A percentile compares a stretch with the other conserved stretches of the same genome.
phyloP scores from a whole-genome alignment of 768 basidiomycete species.

The Candolleomyces efflorescens region DNA sequence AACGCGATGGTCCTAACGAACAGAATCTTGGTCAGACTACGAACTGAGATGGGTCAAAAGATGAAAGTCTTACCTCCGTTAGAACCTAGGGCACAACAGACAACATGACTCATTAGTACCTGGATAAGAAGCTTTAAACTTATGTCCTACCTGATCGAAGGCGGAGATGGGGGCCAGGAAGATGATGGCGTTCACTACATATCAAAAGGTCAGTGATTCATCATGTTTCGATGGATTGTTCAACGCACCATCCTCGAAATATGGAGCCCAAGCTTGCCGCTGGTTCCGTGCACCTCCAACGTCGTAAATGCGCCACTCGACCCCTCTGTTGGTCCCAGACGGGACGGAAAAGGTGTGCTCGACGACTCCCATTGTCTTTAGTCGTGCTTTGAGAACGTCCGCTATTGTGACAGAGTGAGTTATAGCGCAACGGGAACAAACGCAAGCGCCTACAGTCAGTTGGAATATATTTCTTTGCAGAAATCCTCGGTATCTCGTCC shows the following conservation, averaged over 20 bases:
- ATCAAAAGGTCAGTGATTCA: constrained; percentile 2
- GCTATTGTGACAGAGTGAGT: constrained; percentile 31
- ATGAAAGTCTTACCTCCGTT: constrained; percentile 49
- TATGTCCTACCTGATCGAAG: constrained; percentile 59
- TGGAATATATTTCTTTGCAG: constrained; percentile 77
- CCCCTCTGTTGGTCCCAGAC: constrained; percentile 49
- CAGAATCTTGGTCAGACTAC: neutral
- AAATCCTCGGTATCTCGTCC: constrained; percentile 76
- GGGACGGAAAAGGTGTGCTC: constrained; percentile 74
- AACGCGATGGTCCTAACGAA: constrained; percentile 58
- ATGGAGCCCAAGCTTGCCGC: constrained; percentile 84
- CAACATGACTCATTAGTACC: constrained; percentile 2
- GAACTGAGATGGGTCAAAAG: neutral
- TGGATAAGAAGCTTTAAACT: constrained; percentile 3
- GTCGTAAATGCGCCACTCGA: constrained; percentile 82
- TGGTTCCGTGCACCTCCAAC: constrained; percentile 81
- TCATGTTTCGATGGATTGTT: neutral
- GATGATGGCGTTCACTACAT: constrained; percentile 77
- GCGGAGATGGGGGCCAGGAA: constrained; percentile 86
- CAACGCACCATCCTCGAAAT: constrained; percentile 75
- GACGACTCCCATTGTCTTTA: constrained; percentile 80
- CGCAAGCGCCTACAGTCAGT: constrained; percentile 50
- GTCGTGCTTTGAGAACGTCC: constrained; percentile 74
- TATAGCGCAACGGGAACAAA: neutral
- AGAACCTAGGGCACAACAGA: constrained; percentile 38